Evolutionary conservation across 805 yeast species (phyloP), one percentile per base, ranked within the genome.

Genomic region (Ogataea pilisensis): DNA sequence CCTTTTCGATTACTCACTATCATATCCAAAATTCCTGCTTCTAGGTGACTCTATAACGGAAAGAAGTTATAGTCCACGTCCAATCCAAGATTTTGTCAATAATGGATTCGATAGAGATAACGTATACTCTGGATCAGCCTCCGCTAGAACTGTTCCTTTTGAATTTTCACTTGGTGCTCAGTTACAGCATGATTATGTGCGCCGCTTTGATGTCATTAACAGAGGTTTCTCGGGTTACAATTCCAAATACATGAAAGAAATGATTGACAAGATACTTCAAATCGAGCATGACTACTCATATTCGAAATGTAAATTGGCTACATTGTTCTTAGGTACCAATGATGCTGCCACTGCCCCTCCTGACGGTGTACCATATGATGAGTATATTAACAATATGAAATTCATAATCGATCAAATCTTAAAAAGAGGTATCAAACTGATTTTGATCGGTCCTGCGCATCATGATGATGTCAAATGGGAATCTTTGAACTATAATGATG

Each of bases 141-240:
- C 11, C 14, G 31, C 5, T n/a, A 17, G 5, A 4, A 20, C 17
- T 4, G 38, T 20, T 3, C 37, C 41, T 1, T 16, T 37, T 13
- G 51, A 48, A 19, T 55, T 53, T 38, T 44, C 45, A n/a, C 38
- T 55, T 14, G 54, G 52, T 7, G 46, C 49, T 14, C 58, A 57
- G 21, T 48, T 59, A 13, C 51, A 49, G 27, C 46, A 49, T 21
- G 58, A 48, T 25, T 83, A 83, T 55, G 62, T 69, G 2, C 69
- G 95, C 22, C 73, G 70, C 53, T 50, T 85, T 45, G 93, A 85
- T 50, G 67, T 88, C 3, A 56, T 87, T 3, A 78, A 75, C 34
- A 67, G 95, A 44, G 96, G 96, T 0, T 85, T 68, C 54, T 61
- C 80, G 1, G 96, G 96, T 0, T 87, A 84, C 63, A 85, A 74